Evolutionary conservation across 805 yeast genomes (phyloP), one percentile per base, ranked within the genome.

Genomic region (Wickerhamiella kurtzmanii): DNA sequence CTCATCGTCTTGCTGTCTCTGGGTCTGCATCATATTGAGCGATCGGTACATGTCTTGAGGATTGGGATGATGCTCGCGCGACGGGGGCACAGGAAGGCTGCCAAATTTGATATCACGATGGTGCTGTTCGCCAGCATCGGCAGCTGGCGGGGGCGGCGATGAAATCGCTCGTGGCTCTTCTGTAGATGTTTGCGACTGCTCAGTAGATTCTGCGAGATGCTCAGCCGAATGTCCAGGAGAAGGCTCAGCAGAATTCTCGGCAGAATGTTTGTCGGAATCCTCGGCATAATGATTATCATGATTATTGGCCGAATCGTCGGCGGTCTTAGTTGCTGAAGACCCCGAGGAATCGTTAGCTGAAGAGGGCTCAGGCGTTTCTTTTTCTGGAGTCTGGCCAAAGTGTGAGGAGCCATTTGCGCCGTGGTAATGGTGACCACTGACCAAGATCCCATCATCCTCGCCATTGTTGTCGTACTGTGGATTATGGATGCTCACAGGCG

Each of bases 1-100:
- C 20, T 70, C 72, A 17, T 54, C 58, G 21, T 45, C 47, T n/a
- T 25, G 38, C 13, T 45, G 40, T 17, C 36, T 46, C 35, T 56
- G 58, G 41, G 44, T 47, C 54, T 81, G 81, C 66, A 88, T 67
- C 80, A 87, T 78, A 38, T 86, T 79, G 54, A 87, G 81, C 2
- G 95, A 86, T 67, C 80, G 71, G 60, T 71, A 80, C 77, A 87
- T 80, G 58, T 88, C 96, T 43, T 81, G 75, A 1, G 96, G 95
- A 32, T 81, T 79, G 18, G 55, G 45, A n/a, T 44, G 47, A 2
- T 56, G 58, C 15, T 38, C 18, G 11, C 25, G 11, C 6, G 50
- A 50, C 8, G 66, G 66, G 0, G 83, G 76, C 19, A 48, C 39
- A 0, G 85, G 84, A 21, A 80, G 64, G 5, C 60, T 64, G 2